Percentiles rank a stretch among this genome's conserved stretches.
Evolutionary conservation across 805 yeast genomes (phyloP).

Genomic region (Starmerella ratchasimensis): DNA sequence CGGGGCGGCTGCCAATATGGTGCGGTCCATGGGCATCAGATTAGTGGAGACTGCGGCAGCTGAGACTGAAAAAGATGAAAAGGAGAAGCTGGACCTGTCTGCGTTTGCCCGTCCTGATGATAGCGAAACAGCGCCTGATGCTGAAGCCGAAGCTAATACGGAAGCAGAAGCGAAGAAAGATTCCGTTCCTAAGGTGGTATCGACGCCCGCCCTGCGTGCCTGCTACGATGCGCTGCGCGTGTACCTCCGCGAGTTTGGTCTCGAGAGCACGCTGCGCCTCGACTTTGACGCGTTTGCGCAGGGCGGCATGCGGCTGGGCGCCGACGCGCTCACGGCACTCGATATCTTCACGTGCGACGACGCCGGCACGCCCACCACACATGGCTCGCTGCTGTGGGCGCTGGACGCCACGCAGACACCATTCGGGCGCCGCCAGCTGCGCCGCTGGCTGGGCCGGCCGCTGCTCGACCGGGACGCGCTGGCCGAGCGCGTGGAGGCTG

Average conservation of each 20-base stretch:
- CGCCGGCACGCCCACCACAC: constrained; percentile 38
- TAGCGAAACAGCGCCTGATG: no score
- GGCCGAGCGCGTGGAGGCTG: constrained; percentile 48
- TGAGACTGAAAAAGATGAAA: no score
- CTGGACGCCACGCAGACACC: constrained; percentile 67
- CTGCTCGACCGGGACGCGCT: constrained; percentile 42
- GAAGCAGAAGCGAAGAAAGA: neutral
- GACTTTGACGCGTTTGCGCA: constrained; percentile 41
- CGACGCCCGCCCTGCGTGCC: constrained; percentile 12
- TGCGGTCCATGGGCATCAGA: constrained; percentile 10
- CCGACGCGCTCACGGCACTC: constrained; percentile 52
- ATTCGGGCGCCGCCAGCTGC: constrained; percentile 56
- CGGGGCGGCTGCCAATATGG: constrained; percentile 4
- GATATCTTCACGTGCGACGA: constrained; percentile 67
- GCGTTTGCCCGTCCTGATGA: no score
- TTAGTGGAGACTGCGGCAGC: constrained; percentile 8
- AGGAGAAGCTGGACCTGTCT: no score
- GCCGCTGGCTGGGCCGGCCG: constrained; percentile 67
- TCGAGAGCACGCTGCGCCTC: constrained; percentile 36
- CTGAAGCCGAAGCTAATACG: no score
- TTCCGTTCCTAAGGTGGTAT: neutral
- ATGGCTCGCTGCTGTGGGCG: constrained; percentile 69
- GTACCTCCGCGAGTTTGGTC: constrained; percentile 50
- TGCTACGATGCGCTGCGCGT: constrained; percentile 26
- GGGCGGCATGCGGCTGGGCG: constrained; percentile 41